Conservation (phyloP, 495 filamentous ascomycete species). For the Halenospora varia region DNA sequence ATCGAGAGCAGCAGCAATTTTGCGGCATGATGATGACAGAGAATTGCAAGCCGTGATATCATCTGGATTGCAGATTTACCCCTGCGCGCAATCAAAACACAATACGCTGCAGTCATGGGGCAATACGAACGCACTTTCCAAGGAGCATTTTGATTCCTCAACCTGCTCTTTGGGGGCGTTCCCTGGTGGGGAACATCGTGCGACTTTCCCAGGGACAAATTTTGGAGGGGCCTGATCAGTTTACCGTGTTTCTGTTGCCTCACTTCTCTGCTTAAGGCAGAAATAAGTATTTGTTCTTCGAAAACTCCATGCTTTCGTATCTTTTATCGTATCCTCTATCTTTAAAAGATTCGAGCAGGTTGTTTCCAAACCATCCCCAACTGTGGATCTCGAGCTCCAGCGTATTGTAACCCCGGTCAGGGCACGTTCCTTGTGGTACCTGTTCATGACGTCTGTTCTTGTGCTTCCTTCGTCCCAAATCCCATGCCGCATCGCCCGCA, state of each 20-base stretch:
- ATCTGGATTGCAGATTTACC: not conserved
- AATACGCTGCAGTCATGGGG: not conserved
- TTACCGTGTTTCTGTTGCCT: too few species aligned
- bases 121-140: too few species aligned
- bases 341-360: too few species aligned
- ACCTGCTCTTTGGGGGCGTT: not conserved
- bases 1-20: not conserved
- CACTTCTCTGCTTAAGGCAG: too few species aligned
- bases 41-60: not conserved
- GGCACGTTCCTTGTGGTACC: not conserved
- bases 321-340: too few species aligned
- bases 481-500: not conserved
- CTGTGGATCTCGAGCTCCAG: too few species aligned
- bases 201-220: not conserved
- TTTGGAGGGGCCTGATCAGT: not conserved
- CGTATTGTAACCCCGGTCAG: not conserved
- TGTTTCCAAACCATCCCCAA: too few species aligned
- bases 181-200: not conserved
- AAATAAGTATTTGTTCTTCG: too few species aligned
- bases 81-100: not conserved
- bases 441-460: not conserved
- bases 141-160: too few species aligned
- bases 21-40: not conserved
- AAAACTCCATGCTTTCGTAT: too few species aligned
- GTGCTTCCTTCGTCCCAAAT: not conserved